These are phyloP conservation scores for Apophysomyces ossiformis DNA, from an alignment of 371 early-diverging fungal genomes.

Conservation along the genomic window DNA sequence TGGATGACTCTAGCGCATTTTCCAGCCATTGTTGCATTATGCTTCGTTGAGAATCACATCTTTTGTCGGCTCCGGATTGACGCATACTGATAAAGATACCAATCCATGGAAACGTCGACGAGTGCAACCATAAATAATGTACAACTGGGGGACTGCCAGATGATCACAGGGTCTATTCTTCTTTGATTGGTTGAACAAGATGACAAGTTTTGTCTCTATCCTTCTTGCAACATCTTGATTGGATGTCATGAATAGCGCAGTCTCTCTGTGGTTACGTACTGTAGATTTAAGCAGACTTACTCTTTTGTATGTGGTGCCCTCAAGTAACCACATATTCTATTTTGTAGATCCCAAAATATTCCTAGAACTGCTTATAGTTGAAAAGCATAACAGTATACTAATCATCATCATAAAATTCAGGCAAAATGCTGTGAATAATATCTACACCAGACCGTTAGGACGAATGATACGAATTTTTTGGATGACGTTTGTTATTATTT, in stretches of 20 bases:
- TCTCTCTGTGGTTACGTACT: not conserved
- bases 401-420: too few species aligned
- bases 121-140: not conserved
- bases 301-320: too few species aligned
- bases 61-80: not conserved
- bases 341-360: too few species aligned
- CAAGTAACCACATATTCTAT: too few species aligned
- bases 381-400: too few species aligned
- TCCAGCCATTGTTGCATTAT: not conserved
- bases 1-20: not conserved
- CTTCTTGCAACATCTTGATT: conserved; percentile 20
- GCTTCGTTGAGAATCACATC: not conserved
- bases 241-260: conserved; percentile 13
- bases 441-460: too few species aligned
- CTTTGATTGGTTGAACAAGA: conserved; percentile 30
- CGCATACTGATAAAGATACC: not conserved
- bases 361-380: too few species aligned
- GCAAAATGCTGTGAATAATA: too few species aligned
- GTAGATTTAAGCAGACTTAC: too few species aligned
- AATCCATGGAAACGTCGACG: not conserved
- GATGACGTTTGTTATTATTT: too few species aligned
- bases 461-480: too few species aligned
- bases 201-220: conserved; percentile 40
- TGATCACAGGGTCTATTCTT: conserved; percentile 25
- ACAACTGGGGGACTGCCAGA: conserved; percentile 5